phyloP scores from a whole-genome alignment of 2,329 filamentous ascomycete genomes.

The Chalaropsis ovoidea region DNA sequence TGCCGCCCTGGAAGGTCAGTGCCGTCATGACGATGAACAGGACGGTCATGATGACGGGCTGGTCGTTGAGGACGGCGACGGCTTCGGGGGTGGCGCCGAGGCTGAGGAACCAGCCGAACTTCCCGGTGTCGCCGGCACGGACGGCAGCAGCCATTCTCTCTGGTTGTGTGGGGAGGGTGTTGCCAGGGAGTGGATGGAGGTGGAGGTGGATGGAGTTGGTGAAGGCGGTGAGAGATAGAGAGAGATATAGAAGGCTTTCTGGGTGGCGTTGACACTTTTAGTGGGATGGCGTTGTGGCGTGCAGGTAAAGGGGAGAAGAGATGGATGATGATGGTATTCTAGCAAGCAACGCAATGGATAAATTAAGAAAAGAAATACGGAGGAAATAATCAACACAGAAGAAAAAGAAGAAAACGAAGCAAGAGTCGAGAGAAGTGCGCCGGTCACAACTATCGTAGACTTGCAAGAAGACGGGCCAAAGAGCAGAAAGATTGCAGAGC shows the following conservation, averaged over 20 bases:
- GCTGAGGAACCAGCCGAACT: slow-evolving; percentile 48
- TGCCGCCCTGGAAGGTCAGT: slow-evolving; percentile 38
- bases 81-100: slow-evolving; percentile 50
- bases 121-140: slow-evolving; percentile 31
- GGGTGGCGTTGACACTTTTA: too few species aligned
- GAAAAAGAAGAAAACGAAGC: background rate
- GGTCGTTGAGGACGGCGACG: slow-evolving; percentile 51
- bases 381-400: slow-evolving; percentile 20
- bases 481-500: slow-evolving; percentile 20
- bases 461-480: slow-evolving; percentile 4
- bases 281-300: background rate
- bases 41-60: slow-evolving; percentile 49
- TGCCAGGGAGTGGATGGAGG: background rate
- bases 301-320: background rate
- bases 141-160: slow-evolving; percentile 25
- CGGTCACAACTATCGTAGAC: slow-evolving; percentile 2
- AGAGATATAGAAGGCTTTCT: too few species aligned
- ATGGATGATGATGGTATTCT: background rate
- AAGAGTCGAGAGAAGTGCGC: background rate
- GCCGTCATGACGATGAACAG: slow-evolving; percentile 46
- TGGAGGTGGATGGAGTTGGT: background rate
- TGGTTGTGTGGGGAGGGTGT: background rate
- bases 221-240: background rate
- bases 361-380: slow-evolving; percentile 25
- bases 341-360: background rate